Conservation (phyloP, 2,329 filamentous ascomycete genomes). For the Curvularia sp. region DNA sequence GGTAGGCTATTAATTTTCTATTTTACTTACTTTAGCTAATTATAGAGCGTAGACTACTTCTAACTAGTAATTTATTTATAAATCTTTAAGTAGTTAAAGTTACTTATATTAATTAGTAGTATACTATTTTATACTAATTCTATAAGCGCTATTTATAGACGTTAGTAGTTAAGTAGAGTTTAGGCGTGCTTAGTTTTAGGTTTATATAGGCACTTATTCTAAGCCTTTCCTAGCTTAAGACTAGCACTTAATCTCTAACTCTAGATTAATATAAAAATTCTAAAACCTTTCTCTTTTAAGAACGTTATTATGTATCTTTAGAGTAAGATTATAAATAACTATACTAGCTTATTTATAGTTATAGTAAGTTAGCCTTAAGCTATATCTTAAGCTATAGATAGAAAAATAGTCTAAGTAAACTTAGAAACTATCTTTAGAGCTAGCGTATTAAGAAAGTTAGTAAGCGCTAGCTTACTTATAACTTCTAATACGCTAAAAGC, state of each 20-base stretch:
- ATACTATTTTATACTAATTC: too few species aligned
- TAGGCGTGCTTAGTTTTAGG: too few species aligned
- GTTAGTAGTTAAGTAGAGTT: too few species aligned
- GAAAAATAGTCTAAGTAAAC: background rate
- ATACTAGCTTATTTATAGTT: background rate
- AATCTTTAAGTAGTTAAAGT: too few species aligned
- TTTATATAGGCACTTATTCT: too few species aligned
- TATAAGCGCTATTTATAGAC: too few species aligned
- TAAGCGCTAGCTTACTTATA: background rate
- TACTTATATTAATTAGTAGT: too few species aligned
- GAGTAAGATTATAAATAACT: background rate
- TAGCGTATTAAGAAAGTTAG: background rate
- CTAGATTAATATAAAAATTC: background rate
- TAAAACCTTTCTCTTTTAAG: background rate
- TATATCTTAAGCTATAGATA: background rate
- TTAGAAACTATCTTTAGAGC: background rate
- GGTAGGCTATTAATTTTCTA: too few species aligned
- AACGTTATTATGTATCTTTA: background rate
- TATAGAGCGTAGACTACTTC: too few species aligned
- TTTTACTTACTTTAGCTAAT: too few species aligned
- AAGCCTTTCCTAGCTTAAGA: background rate
- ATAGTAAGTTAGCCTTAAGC: background rate
- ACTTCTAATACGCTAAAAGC: background rate
- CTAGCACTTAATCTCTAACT: background rate
- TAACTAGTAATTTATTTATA: too few species aligned